Evolutionary conservation across 2,329 filamentous ascomycete species (phyloP).

Genomic region (Paecilomyces dactylethromorphus): DNA sequence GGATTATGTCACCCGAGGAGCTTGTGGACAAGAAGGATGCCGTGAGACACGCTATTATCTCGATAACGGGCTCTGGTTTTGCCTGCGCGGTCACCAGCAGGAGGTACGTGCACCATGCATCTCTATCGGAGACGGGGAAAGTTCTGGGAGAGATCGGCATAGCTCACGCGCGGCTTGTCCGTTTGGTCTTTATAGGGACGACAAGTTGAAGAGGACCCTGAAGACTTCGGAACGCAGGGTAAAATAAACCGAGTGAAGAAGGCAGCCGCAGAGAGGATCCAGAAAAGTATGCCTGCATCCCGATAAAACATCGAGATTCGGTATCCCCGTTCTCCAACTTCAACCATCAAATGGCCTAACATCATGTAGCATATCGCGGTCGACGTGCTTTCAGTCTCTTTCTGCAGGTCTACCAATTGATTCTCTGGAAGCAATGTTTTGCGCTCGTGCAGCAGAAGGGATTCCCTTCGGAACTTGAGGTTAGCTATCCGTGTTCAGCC

Average conservation of each 20-base stretch:
- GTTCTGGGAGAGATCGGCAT: not conserved
- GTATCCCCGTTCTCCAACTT: not conserved
- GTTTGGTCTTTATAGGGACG: constrained; percentile 21
- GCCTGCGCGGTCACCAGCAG: constrained; percentile 72
- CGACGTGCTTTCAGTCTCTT: constrained; percentile 68
- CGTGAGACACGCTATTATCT: constrained; percentile 65
- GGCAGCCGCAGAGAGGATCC: constrained; percentile 46
- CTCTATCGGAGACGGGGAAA: not conserved
- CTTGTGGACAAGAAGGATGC: constrained; percentile 57
- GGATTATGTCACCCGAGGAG: constrained; percentile 41
- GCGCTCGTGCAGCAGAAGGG: constrained; percentile 64
- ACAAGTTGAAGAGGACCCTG: constrained; percentile 55
- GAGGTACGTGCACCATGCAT: constrained; percentile 46
- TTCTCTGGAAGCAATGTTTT: constrained; percentile 73
- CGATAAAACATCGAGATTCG: constrained; percentile 3
- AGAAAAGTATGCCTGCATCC: constrained; percentile 33
- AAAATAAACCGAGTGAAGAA: constrained; percentile 52
- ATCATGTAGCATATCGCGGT: constrained; percentile 52
- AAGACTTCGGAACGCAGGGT: constrained; percentile 60
- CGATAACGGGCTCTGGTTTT: constrained; percentile 72
- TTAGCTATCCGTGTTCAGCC: constrained; percentile 16
- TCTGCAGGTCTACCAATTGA: constrained; percentile 74
- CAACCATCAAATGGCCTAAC: constrained; percentile 14
- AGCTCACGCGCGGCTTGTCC: not conserved
- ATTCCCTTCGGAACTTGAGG: constrained; percentile 68